Base-by-base conservation (phyloP, 192 early-diverging fungal genomes). In the Lunasporangiospora selenospora region DNA sequence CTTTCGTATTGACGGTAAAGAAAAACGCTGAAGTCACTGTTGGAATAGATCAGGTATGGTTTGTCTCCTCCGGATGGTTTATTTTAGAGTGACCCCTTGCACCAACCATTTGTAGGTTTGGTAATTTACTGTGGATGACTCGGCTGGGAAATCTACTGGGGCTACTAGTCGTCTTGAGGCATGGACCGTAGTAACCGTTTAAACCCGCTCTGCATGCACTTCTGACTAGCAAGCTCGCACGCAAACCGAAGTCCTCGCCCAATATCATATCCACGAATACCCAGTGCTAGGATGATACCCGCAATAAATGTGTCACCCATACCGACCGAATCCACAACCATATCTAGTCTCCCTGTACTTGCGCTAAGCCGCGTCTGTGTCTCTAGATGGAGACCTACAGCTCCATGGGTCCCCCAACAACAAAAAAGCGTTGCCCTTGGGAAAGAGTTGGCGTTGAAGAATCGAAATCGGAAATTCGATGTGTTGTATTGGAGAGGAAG, bases 361-460 rank as follows among this genome's bases (percentile, higher is more conserved):
- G 64, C 43, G n/a, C 57, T 59, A 26, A 64, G 56, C 19, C 77
- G 37, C 36, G 66, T 66, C 12, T 65, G 43, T 11, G 59, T 81
- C 31, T 69, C 66, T 9, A 71, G 37, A 56, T 77, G 57, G 39
- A 78, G 53, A 11, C 77, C 79, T 12, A 75, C 62, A 12, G 84
- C 87, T 2, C 87, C 88, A 42, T 78, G 58, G 48, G 65, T 77
- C 9, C 84, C 84, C 88, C 88, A 89, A 21, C 87, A 85, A 53
- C 85, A 82, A 49, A 87, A 87, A 33, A 87, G 40, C 16, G 77
- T 67, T n/a, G 87, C 83, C n/a, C 85, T 87, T 19, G 15, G 24
- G 24, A 11, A 19, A 34, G 24, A 34, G 34, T 21, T 40, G 27
- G n/a, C 19, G 9, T 18, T 24, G 27, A 11, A 47, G 27, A 24